phyloP scores from a whole-genome alignment of 2,329 filamentous ascomycete genomes.

The Xylariaceae sp. region DNA sequence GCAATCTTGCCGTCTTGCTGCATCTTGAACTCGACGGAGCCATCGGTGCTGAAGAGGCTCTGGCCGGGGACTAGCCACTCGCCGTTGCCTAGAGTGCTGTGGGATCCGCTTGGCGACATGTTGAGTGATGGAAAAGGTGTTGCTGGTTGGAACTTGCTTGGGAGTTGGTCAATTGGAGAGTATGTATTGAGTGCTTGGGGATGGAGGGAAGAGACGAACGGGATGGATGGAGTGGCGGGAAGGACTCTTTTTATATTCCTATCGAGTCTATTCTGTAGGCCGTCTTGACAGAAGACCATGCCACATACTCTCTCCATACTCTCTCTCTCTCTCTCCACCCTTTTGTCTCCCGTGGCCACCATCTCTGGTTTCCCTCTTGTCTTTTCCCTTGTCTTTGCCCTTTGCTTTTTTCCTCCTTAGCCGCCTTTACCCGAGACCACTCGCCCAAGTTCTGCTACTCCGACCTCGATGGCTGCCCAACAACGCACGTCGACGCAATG shows the following conservation, averaged over 20 bases:
- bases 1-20: constrained; percentile 31
- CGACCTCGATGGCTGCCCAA: background rate
- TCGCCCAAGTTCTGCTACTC: background rate
- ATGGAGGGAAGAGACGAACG: background rate
- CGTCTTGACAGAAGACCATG: no score
- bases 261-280: background rate
- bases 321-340: background rate
- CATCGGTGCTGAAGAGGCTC: constrained; percentile 30
- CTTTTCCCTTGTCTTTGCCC: no score
- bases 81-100: constrained; percentile 30
- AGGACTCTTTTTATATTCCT: constrained; percentile 7
- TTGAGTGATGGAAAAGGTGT: background rate
- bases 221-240: background rate
- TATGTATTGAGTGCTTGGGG: background rate
- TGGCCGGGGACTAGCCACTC: constrained; percentile 29
- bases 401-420: background rate
- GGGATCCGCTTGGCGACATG: constrained; percentile 9
- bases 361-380: no score
- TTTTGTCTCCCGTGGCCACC: no score
- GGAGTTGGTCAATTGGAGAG: background rate
- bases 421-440: background rate
- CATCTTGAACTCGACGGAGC: constrained; percentile 31
- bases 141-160: background rate
- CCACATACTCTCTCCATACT: background rate
- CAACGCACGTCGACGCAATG: background rate